Base-by-base conservation (phyloP, 2,329 filamentous ascomycete genomes). In the Aspergillus luchuensis region DNA sequence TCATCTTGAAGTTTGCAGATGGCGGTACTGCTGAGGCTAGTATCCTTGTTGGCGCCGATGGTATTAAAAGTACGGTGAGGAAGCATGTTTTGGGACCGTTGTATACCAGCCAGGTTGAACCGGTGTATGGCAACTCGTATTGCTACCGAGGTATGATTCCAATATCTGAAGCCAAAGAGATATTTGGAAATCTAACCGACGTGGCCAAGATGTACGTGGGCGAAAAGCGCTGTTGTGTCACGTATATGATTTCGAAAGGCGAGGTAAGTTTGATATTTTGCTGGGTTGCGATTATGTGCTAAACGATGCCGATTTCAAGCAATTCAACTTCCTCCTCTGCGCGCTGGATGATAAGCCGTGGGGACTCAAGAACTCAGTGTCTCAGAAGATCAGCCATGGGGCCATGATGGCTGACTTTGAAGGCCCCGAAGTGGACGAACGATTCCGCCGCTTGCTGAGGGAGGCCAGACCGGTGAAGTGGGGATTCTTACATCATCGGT, bases 21-120 rank as follows among this genome's bases (percentile, higher is more conserved):
- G 72, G 73, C 19, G 69, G 59, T 1, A 47, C 59, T 1, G 71
- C 67, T 1, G n/a, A 10, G 2, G 73, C 73, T 0, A 72, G 75
- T 58, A 67, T 72, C 1, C 72, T 76, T 4, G 60, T 77, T 49
- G 75, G 75, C 1, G 74, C 71, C 50, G 75, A 77, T 65, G 75
- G 75, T 2, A 74, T 77, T 19, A 65, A 67, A 21, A 74, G 71
- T 2, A 63, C 54, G 30, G 70, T 72, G 0, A 72, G 71, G 48
- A 64, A 71, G 54, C 68, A 63, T 6, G 58, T 77, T 36, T 38
- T 74, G 4, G 4, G 1, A 19, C 48, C 48, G 19, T 17, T 65
- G 7, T 62, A 62, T 4, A 21, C 36, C 11, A 38, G 60, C 6
- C 39, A 13, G 0, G 57, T 59, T 2, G 54, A 63, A 2, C 68